Percentiles rank a stretch among this genome's conserved stretches.
Conservation (phyloP, 2,329 filamentous ascomycete genomes). For the Trichoderma brevicompactum region DNA sequence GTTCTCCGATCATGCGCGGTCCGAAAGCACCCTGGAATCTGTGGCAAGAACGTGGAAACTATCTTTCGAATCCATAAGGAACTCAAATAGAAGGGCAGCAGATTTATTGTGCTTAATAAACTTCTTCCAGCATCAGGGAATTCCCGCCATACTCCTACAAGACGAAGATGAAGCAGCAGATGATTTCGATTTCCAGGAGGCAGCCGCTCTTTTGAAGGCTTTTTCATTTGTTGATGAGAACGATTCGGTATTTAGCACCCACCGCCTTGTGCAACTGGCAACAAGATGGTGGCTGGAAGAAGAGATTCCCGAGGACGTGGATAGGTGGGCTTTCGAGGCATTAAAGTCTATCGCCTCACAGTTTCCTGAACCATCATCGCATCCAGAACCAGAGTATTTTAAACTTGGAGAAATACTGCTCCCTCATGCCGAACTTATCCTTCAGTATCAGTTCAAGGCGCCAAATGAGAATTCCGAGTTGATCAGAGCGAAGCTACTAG, state of each 20-base stretch:
- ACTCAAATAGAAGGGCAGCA: conserved; percentile 23
- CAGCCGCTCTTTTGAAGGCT: conserved; percentile 15
- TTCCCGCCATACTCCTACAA: conserved; percentile 19
- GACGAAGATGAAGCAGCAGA: conserved; percentile 2
- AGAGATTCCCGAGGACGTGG: conserved; percentile 9
- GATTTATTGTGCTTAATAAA: conserved; percentile 22
- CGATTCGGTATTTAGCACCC: conserved; percentile 19
- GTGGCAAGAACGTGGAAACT: conserved; percentile 20
- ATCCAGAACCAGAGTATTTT: not conserved
- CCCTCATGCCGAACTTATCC: conserved; percentile 26
- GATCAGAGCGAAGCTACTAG: conserved; percentile 4
- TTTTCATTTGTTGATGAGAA: conserved; percentile 26
- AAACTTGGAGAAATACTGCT: conserved; percentile 16
- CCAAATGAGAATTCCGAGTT: conserved; percentile 4
- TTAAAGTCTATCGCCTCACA: conserved; percentile 10
- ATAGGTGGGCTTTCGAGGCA: conserved; percentile 23
- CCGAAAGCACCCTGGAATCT: conserved; percentile 9
- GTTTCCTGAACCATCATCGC: conserved; percentile 6
- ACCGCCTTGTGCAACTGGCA: conserved; percentile 27
- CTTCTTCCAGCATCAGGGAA: conserved; percentile 28
- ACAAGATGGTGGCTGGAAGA: conserved; percentile 26
- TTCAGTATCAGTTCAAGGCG: conserved; percentile 23
- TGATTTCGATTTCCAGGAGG: conserved; percentile 18
- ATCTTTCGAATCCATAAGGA: conserved; percentile 19
- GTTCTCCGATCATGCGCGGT: conserved; percentile 15